Base-by-base conservation (phyloP, 192 early-diverging fungal species). In the Oehlia diaphana region DNA sequence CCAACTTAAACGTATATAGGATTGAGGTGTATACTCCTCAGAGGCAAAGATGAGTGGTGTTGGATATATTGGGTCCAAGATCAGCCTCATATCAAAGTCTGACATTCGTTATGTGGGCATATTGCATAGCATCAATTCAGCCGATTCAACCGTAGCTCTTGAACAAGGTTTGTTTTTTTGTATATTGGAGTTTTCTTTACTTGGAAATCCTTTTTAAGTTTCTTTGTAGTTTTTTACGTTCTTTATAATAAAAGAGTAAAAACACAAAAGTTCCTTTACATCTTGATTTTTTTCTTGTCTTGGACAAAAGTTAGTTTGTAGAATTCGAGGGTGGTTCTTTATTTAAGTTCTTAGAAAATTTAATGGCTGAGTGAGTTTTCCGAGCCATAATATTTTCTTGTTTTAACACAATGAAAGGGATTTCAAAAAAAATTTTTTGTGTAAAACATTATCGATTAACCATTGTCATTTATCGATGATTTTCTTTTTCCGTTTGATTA, bases 41-140 rank as follows among this genome's bases (percentile, higher is more conserved):
- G 7, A 70, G 68, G 14, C 16, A 19, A 78, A 68, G 77, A 78
- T 78, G 77, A 78, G 81, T 31, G 83, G 88, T 49, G 82, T 84
- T 31, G 86, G 85, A 33, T 90, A 87, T 78, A 90, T 90, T 82
- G 89, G 89, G 61, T 88, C 87, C 67, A 90, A 90, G 86, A 90
- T 90, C 81, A 87, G 83, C 75, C 89, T 99, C 68, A 95, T 98
- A 80, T 94, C 93, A 71, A 92, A 94, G 79, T 92, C 91, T 76
- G 91, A 95, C 80, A 94, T 98, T 83, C 93, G 97, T 82, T 99
- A 96, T 85, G 91, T 94, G 58, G 97, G 97, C 37, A 93, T 92
- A 49, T 89, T 99, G 23, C 92, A 94, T 82, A 90, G 90, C 63
- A 93, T 99, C 76, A 94, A 98, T 89, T 92, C 93, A 74, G 81